Evolutionary conservation across 176 grass and related monocot genomes (phyloP), one percentile per base, ranked within the genome.

Genomic region (Eleusine coracana): DNA sequence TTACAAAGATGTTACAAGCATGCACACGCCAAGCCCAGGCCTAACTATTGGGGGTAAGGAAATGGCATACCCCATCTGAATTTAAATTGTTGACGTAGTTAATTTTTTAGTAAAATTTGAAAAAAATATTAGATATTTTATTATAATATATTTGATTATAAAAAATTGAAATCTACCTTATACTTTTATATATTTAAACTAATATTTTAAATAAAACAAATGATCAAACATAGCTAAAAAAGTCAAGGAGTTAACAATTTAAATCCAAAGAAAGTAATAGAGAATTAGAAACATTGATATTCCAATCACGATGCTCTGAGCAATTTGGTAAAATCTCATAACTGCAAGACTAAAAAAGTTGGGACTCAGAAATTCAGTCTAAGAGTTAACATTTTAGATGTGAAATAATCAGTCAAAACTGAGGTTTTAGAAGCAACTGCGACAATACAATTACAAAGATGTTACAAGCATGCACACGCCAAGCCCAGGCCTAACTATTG

Each of bases 1-100:
- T 73, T 73, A 59, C 49, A 77, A 73, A 27, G 9, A 80, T 70
- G 74, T 81, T 70, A 89, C 71, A 89, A 76, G 37, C 78, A 81
- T 18, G 3, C 21, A 3, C 68, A 52, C 14, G 3, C 16, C 83
- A 51, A 29, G 31, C 58, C 21, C 5, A 28, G 18, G n/a, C 39
- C 64, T 40, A 68, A 36, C 29, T 46, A 63, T 10, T 18, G 17
- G 74, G 31, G 52, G 6, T 61, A 48, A 68, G 39, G 45, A 65
- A 81, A 81, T 20, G 7, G 13, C 20, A 25, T 27, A 62, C 5
- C 65, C 80, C 83, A 55, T n/a, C n/a, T n/a, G n/a, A n/a, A n/a
- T n/a, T n/a, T n/a, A n/a, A n/a, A n/a, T n/a, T n/a, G n/a, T n/a
- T n/a, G n/a, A n/a, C n/a, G n/a, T n/a, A n/a, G n/a, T n/a, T n/a